Evolutionary conservation across 2,329 filamentous ascomycete genomes (phyloP).

Genomic region (Fonsecaea monophora): DNA sequence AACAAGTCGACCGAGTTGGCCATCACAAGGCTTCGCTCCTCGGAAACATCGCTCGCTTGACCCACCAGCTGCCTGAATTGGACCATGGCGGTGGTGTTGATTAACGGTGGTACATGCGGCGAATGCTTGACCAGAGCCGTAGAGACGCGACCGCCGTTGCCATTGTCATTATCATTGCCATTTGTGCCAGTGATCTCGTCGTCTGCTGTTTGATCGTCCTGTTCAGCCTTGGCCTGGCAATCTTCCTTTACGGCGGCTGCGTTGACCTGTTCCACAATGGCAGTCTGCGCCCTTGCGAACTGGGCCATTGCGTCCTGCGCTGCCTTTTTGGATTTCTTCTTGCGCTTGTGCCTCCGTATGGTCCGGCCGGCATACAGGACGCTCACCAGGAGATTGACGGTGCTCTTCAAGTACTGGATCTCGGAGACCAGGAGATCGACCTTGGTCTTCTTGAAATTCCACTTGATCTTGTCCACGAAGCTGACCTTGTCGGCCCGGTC

Average conservation of each 20-base stretch:
- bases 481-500: slow-evolving; percentile 6
- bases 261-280: slow-evolving; percentile 19
- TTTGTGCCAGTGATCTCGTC: neutral
- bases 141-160: neutral
- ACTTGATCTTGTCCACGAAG: slow-evolving; percentile 25
- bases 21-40: slow-evolving; percentile 12
- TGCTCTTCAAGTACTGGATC: slow-evolving; percentile 25
- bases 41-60: neutral
- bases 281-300: slow-evolving; percentile 16
- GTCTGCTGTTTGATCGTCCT: slow-evolving; percentile 10
- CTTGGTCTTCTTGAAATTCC: slow-evolving; percentile 27
- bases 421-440: slow-evolving; percentile 26
- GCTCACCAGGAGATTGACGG: slow-evolving; percentile 21
- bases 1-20: slow-evolving; percentile 11
- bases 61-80: slow-evolving; percentile 5
- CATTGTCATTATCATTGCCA: neutral
- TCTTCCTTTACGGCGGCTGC: slow-evolving; percentile 7
- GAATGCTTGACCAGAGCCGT: slow-evolving; percentile 1
- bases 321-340: neutral
- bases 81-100: neutral
- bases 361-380: slow-evolving; percentile 19
- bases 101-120: neutral
- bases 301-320: neutral
- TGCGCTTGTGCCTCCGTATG: slow-evolving; percentile 14
- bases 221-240: slow-evolving; percentile 14